phyloP scores from a whole-genome alignment of 2,329 filamentous ascomycete species.

The Dothidotthia symphoricarpi region DNA sequence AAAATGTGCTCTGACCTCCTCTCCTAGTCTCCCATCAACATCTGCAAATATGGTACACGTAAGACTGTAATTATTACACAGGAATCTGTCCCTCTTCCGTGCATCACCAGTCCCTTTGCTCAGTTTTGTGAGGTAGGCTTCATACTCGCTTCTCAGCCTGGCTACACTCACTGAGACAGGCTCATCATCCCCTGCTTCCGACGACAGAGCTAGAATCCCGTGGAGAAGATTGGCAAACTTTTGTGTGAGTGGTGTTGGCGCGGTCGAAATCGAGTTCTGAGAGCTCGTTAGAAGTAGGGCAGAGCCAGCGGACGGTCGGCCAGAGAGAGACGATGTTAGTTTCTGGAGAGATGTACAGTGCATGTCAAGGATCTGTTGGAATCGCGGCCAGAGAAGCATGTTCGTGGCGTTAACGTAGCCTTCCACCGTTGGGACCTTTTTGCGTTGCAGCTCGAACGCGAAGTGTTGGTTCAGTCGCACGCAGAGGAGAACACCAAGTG shows the following conservation, averaged over 20 bases:
- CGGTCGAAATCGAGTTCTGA: slow-evolving; percentile 62
- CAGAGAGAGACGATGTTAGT: slow-evolving; percentile 47
- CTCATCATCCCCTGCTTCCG: slow-evolving; percentile 92
- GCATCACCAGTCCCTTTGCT: slow-evolving; percentile 73
- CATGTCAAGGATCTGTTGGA: slow-evolving; percentile 89
- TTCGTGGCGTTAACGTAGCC: slow-evolving; percentile 90
- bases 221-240: slow-evolving; percentile 92
- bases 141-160: slow-evolving; percentile 75
- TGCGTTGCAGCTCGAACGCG: slow-evolving; percentile 88
- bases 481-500: slow-evolving; percentile 82
- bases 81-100: slow-evolving; percentile 79
- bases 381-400: slow-evolving; percentile 94
- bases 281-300: slow-evolving; percentile 39
- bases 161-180: slow-evolving; percentile 79
- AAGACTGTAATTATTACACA: slow-evolving; percentile 95
- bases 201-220: slow-evolving; percentile 76
- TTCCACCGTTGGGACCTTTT: slow-evolving; percentile 85
- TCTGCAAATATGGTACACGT: slow-evolving; percentile 85
- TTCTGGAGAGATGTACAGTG: slow-evolving; percentile 84
- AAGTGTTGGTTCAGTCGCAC: slow-evolving; percentile 91
- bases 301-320: slow-evolving; percentile 34
- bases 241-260: slow-evolving; percentile 89
- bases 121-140: slow-evolving; percentile 75
- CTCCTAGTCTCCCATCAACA: slow-evolving; percentile 67
- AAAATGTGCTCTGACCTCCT: slow-evolving; percentile 74